Percentiles rank a stretch among this genome's conserved stretches.
These are phyloP conservation scores for Takashimella koratensis DNA, from an alignment of 1,284 basidiomycete species.

Conservation along the genomic window DNA sequence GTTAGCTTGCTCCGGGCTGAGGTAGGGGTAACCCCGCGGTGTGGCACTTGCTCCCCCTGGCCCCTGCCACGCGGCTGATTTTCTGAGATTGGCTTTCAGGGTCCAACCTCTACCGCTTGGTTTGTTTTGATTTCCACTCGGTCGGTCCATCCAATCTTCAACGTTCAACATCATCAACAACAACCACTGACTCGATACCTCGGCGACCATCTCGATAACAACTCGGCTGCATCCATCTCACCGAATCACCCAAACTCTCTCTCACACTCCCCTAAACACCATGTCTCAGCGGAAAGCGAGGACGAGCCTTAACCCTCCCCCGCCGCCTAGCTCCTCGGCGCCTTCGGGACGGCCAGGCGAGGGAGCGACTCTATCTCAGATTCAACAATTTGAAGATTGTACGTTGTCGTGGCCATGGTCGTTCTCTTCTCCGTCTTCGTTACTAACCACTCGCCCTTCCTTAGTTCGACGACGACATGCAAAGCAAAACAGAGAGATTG, in stretches of 20 bases:
- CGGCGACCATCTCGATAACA: too few relatives aligned
- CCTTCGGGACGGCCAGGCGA: too few relatives aligned
- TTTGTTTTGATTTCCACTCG: background rate
- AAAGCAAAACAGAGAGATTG: conserved; percentile 16
- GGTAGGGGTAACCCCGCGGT: background rate
- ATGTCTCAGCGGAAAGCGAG: conserved; percentile 1
- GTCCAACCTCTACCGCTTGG: background rate
- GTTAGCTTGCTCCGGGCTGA: too few relatives aligned
- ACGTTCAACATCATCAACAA: too few relatives aligned
- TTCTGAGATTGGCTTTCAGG: background rate
- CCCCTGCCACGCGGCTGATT: too few relatives aligned
- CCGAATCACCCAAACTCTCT: background rate
- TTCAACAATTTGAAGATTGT: conserved; percentile 11
- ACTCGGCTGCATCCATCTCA: background rate
- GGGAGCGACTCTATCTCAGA: background rate
- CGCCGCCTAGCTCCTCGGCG: conserved; percentile 8
- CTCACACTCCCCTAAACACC: background rate
- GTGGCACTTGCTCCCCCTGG: too few relatives aligned
- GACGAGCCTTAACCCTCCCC: conserved; percentile 16
- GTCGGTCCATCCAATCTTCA: too few relatives aligned
- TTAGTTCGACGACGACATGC: conserved; percentile 15
- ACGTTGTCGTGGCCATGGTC: background rate
- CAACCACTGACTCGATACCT: too few relatives aligned
- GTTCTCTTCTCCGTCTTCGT: background rate
- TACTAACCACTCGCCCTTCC: background rate